phyloP scores from a whole-genome alignment of 2,329 filamentous ascomycete genomes.

The Aspergillus unguis region DNA sequence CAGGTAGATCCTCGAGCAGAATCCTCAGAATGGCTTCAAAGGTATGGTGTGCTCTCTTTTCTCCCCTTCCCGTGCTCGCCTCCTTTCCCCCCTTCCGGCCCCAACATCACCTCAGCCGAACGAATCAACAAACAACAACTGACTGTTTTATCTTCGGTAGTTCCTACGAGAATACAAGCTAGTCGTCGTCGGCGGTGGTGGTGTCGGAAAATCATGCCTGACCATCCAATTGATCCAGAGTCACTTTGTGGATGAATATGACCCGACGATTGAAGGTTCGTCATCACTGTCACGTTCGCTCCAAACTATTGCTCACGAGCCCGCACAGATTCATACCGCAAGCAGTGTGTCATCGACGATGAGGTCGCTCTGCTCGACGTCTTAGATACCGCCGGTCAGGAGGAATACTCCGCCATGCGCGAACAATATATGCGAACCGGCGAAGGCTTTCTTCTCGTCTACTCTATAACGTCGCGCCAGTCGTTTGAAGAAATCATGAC shows the following conservation, averaged over 20 bases:
- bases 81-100: slow-evolving; percentile 11
- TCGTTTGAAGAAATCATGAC: slow-evolving; percentile 98
- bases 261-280: slow-evolving; percentile 93
- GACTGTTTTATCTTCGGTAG: slow-evolving; percentile 42
- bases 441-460: slow-evolving; percentile 95
- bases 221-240: slow-evolving; percentile 94
- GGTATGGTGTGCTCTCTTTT: slow-evolving; percentile 18
- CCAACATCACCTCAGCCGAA: background rate
- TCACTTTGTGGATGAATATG: slow-evolving; percentile 99
- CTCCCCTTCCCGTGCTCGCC: slow-evolving; percentile 2
- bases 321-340: slow-evolving; percentile 87
- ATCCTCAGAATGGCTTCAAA: slow-evolving; percentile 29
- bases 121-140: slow-evolving; percentile 20
- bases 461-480: slow-evolving; percentile 96
- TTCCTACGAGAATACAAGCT: slow-evolving; percentile 91
- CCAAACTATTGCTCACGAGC: slow-evolving; percentile 18
- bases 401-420: slow-evolving; percentile 98
- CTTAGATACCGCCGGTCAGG: slow-evolving; percentile 94
- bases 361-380: slow-evolving; percentile 97
- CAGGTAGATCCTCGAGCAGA: slow-evolving; percentile 13
- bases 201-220: slow-evolving; percentile 98
- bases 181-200: slow-evolving; percentile 95
- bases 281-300: slow-evolving; percentile 19
- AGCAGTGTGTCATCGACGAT: slow-evolving; percentile 98
- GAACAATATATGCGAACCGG: slow-evolving; percentile 99